Evolutionary conservation across 495 filamentous ascomycete genomes (phyloP).

Genomic region (Corynascus novoguineensis): DNA sequence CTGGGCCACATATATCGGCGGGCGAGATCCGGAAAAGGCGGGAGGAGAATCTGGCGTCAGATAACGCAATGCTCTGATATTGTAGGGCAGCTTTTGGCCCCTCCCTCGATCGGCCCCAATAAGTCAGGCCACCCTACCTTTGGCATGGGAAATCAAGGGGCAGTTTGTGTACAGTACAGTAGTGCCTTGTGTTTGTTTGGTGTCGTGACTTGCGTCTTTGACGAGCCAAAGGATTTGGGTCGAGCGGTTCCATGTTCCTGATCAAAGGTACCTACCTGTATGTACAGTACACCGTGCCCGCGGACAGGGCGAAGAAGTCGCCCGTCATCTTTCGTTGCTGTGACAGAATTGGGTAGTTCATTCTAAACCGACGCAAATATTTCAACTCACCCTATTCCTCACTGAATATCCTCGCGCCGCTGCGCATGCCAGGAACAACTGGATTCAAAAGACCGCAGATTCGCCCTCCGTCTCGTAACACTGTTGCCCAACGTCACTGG

Average conservation of each 20-base stretch:
- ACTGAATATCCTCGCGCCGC: not conserved
- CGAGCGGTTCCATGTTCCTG: not conserved
- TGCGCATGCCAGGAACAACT: not conserved
- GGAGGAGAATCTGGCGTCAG: slow-evolving; percentile 22
- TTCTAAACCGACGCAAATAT: slow-evolving; percentile 12
- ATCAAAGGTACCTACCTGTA: too few relatives aligned
- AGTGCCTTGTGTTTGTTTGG: not conserved
- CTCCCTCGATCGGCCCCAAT: not conserved
- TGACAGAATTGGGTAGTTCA: slow-evolving; percentile 5
- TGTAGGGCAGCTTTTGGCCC: not conserved
- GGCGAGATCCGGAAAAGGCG: not conserved
- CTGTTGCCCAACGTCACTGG: slow-evolving; percentile 1
- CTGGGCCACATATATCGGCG: not conserved
- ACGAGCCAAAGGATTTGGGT: slow-evolving; percentile 1
- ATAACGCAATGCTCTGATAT: slow-evolving; percentile 15
- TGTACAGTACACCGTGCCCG: not conserved
- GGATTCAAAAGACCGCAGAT: not conserved
- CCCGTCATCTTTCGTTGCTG: slow-evolving; percentile 11
- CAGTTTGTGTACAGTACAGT: not conserved
- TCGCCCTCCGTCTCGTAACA: slow-evolving; percentile 7
- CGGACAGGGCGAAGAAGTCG: slow-evolving; percentile 4
- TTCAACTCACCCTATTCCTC: not conserved
- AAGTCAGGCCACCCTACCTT: not conserved
- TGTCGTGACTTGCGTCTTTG: not conserved
- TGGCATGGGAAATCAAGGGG: not conserved